phyloP scores from a whole-genome alignment of 495 filamentous ascomycete species.

The Cercophora newfieldiana region DNA sequence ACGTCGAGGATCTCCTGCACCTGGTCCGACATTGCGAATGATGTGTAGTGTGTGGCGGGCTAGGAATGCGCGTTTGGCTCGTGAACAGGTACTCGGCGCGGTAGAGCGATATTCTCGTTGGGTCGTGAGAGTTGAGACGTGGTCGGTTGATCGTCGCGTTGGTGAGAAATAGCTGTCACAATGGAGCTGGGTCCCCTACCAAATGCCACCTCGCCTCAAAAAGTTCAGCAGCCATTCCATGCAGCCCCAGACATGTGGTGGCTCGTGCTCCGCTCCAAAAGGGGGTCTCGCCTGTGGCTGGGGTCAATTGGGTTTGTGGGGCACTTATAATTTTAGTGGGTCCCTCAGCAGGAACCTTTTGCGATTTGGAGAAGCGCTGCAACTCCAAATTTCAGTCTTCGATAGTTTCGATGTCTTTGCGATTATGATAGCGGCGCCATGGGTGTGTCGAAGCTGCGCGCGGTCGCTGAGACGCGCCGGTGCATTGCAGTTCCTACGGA shows the following conservation, averaged over 20 bases:
- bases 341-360: neutral
- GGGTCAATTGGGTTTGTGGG: neutral
- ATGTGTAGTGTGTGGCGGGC: slow-evolving; percentile 10
- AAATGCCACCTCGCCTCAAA: slow-evolving; percentile 28
- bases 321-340: slow-evolving; percentile 1
- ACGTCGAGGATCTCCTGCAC: slow-evolving; percentile 78
- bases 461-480: slow-evolving; percentile 41
- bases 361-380: slow-evolving; percentile 2
- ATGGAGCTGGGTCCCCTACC: slow-evolving; percentile 19
- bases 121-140: slow-evolving; percentile 13
- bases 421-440: slow-evolving; percentile 55
- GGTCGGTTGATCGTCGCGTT: slow-evolving; percentile 11
- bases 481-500: slow-evolving; percentile 39
- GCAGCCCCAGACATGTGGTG: neutral
- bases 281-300: neutral
- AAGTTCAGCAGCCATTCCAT: slow-evolving; percentile 9
- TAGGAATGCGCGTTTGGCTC: neutral
- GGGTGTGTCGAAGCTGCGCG: slow-evolving; percentile 55
- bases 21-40: slow-evolving; percentile 66
- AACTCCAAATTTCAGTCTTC: neutral
- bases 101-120: neutral
- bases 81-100: neutral
- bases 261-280: neutral
- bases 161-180: slow-evolving; percentile 21
- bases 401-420: slow-evolving; percentile 12